Evolutionary conservation across 23 red algal species (phyloP).

Genomic region (Gracilaria gracilis): DNA sequence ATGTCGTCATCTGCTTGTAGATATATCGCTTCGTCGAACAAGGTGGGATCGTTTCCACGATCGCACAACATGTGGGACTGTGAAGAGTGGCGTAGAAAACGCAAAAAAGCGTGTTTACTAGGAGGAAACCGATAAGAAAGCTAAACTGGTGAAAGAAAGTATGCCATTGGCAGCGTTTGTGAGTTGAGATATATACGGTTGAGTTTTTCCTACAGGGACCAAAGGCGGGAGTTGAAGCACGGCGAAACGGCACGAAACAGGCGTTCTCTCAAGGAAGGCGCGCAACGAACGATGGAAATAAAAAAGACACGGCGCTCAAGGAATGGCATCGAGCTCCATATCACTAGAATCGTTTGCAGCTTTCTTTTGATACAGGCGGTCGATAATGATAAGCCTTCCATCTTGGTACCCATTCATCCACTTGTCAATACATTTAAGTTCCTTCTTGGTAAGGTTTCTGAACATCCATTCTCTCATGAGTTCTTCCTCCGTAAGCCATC

Average conservation of each 20-base stretch:
- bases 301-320: not conserved
- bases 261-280: not conserved
- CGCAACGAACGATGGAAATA: not conserved
- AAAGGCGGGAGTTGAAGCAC: not conserved
- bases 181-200: not conserved
- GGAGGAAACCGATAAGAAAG: slow-evolving; percentile 8
- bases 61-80: too few relatives aligned
- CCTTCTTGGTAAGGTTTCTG: slow-evolving; percentile 74
- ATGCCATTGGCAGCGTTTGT: not conserved
- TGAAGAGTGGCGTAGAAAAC: too few relatives aligned
- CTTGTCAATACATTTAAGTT: slow-evolving; percentile 52
- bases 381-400: slow-evolving; percentile 63
- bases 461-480: slow-evolving; percentile 80
- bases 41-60: too few relatives aligned
- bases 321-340: slow-evolving; percentile 14
- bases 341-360: slow-evolving; percentile 23
- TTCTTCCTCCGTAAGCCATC: slow-evolving; percentile 61
- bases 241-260: not conserved
- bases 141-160: not conserved
- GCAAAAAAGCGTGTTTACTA: not conserved
- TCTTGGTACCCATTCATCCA: slow-evolving; percentile 77
- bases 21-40: too few relatives aligned
- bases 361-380: slow-evolving; percentile 74
- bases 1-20: too few relatives aligned
- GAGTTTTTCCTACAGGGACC: not conserved